Base-by-base conservation (phyloP, 2,329 filamentous ascomycete genomes). In the Colletotrichum shisoi region DNA sequence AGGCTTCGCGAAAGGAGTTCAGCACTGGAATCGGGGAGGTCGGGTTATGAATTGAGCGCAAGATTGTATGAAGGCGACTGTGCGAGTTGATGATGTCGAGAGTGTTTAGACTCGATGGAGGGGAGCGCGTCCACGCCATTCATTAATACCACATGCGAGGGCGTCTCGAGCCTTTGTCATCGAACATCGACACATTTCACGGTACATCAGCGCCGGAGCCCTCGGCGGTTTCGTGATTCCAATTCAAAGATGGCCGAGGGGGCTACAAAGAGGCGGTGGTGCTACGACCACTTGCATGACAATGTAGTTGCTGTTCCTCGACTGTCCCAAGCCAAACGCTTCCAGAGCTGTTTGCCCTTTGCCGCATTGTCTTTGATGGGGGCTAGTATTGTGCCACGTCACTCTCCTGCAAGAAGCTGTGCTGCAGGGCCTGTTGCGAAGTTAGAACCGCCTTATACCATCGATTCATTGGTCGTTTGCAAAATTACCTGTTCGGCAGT, bases 401-500 rank as follows among this genome's bases (percentile, higher is more conserved):
- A n/a, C 3, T 4, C 1, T 61, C 45, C 39, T 49, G 31, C 19
- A 68, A 24, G 34, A 53, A 67, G 1, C 7, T 49, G 63, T 69
- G 68, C 4, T 65, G 68, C 44, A 69, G 21, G 15, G 68, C 65
- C 68, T 69, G 15, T 21, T 7, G n/a, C 12, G 19, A 51, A 15
- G 58, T 69, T n/a, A 69, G 58, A 39, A 17, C 13, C 8, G n/a
- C 12, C 39, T 17, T 3, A 39, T 13, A 3, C 17, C 15, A 48
- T 13, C 21, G 19, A 11, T 4, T 7, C 1, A 3, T 42, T n/a
- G 3, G 49, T 31, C 12, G 11, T 45, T 3, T 34, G 31, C 31
- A 34, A 3, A 71, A 73, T 65, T 63, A 79, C 80, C 74, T 80
- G 70, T 17, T 82, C 80, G 53, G 94, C 93, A 15, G 85, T 89